Percentiles rank a stretch among this genome's conserved stretches.
phyloP scores from a whole-genome alignment of 2,329 filamentous ascomycete species.

The Parastagonospora nodorum region DNA sequence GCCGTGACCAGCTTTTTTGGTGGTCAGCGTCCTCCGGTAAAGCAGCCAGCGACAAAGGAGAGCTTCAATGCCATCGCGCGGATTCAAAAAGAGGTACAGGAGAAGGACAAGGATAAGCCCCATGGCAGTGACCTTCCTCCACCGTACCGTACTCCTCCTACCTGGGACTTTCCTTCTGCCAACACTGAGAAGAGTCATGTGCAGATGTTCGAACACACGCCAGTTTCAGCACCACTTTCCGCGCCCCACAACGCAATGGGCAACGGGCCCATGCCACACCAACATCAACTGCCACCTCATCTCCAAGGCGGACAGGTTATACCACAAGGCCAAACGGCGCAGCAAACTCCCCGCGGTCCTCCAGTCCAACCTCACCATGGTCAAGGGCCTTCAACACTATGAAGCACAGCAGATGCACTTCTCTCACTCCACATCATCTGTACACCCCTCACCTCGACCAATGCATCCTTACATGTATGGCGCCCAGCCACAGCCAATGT shows the following conservation, averaged over 20 bases:
- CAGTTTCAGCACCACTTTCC: slow-evolving; percentile 61
- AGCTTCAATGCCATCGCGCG: slow-evolving; percentile 71
- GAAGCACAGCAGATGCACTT: slow-evolving; percentile 89
- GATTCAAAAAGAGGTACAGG: slow-evolving; percentile 67
- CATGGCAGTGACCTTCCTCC: slow-evolving; percentile 82
- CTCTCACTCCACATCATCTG: slow-evolving; percentile 78
- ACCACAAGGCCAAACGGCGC: slow-evolving; percentile 70
- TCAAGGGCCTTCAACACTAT: slow-evolving; percentile 68
- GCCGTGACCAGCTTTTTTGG: slow-evolving; percentile 63
- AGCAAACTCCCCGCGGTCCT: slow-evolving; percentile 78
- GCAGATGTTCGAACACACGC: slow-evolving; percentile 76
- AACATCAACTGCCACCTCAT: slow-evolving; percentile 82
- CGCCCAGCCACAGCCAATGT: slow-evolving; percentile 61
- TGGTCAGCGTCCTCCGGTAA: slow-evolving; percentile 68
- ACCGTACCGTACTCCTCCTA: slow-evolving; percentile 81
- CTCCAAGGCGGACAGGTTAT: slow-evolving; percentile 74
- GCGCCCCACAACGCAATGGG: slow-evolving; percentile 65
- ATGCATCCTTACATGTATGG: slow-evolving; percentile 73
- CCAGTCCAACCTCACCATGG: slow-evolving; percentile 75
- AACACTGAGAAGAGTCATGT: slow-evolving; percentile 79
- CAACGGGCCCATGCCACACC: slow-evolving; percentile 75
- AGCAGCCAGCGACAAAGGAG: slow-evolving; percentile 57
- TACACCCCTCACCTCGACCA: slow-evolving; percentile 81
- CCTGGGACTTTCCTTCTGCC: slow-evolving; percentile 75
- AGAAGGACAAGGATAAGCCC: slow-evolving; percentile 54